Evolutionary conservation across 1,284 basidiomycete species (phyloP).

Genomic region (Violaceomyces palustris): DNA sequence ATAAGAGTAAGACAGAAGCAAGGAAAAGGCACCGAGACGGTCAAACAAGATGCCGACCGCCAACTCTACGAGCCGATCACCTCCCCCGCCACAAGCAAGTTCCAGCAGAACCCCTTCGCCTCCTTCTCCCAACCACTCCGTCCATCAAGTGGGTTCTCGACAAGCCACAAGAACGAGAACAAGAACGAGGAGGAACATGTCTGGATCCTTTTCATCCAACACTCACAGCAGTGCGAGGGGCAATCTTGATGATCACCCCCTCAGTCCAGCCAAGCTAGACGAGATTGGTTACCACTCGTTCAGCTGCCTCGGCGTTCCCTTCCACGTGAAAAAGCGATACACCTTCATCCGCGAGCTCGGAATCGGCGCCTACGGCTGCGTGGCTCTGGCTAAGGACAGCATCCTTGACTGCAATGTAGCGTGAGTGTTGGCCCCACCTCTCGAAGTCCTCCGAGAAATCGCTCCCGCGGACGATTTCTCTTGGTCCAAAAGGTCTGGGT

Average conservation of each 20-base stretch:
- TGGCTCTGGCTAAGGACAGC: conserved; percentile 44
- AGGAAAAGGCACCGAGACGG: too few relatives aligned
- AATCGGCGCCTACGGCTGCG: conserved; percentile 51
- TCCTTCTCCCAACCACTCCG: conserved; percentile 7
- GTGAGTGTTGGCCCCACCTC: conserved; percentile 6
- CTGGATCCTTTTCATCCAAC: conserved; percentile 7
- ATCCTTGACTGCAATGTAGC: conserved; percentile 47
- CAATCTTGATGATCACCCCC: conserved; percentile 44
- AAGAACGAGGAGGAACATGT: conserved; percentile 31
- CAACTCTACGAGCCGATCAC: conserved; percentile 9
- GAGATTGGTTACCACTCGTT: conserved; percentile 48
- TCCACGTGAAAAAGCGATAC: conserved; percentile 49
- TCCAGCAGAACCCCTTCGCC: conserved; percentile 14
- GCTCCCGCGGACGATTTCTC: too few relatives aligned
- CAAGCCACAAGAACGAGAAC: conserved; percentile 36
- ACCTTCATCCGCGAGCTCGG: conserved; percentile 49
- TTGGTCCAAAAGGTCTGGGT: too few relatives aligned
- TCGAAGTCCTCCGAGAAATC: too few relatives aligned
- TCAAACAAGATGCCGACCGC: conserved; percentile 14
- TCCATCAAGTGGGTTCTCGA: conserved; percentile 33
- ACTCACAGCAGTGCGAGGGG: conserved; percentile 25
- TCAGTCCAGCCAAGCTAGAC: conserved; percentile 42
- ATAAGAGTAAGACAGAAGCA: too few relatives aligned
- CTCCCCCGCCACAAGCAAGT: conserved; percentile 9
- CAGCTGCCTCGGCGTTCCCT: conserved; percentile 46